A percentile compares a stretch with the other conserved stretches of the same genome.
Evolutionary conservation across 2,329 filamentous ascomycete genomes (phyloP).

Genomic region (Arthroderma uncinatum): DNA sequence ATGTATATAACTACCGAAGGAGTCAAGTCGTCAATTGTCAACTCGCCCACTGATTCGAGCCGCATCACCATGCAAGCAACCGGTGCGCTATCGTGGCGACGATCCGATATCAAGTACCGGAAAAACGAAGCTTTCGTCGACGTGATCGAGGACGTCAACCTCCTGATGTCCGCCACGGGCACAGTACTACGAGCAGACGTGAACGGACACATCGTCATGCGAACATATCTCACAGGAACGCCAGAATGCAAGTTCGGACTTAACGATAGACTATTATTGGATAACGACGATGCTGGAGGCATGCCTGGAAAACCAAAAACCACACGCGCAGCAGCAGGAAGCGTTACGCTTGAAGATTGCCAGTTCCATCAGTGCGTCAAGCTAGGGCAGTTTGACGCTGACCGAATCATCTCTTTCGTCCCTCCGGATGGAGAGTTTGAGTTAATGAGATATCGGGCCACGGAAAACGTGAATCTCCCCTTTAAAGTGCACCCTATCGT

Average conservation of each 20-base stretch:
- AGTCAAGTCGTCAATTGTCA: conserved; percentile 67
- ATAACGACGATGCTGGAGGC: conserved; percentile 54
- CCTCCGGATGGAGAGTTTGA: conserved; percentile 97
- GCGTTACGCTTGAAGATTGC: conserved; percentile 92
- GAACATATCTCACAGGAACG: conserved; percentile 88
- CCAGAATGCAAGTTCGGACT: conserved; percentile 98
- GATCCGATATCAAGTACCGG: conserved; percentile 95
- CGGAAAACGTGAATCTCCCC: conserved; percentile 94
- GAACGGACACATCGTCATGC: conserved; percentile 96
- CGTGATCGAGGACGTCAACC: conserved; percentile 97
- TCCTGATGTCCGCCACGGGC: conserved; percentile 96
- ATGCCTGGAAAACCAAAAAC: conserved; percentile 58
- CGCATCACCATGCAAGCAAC: conserved; percentile 99
- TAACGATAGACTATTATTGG: conserved; percentile 88
- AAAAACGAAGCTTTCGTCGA: conserved; percentile 99
- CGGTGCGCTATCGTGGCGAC: conserved; percentile 89
- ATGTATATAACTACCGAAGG: conserved; percentile 99
- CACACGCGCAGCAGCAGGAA: conserved; percentile 88
- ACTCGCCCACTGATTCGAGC: conserved; percentile 71
- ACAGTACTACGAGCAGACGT: conserved; percentile 92
- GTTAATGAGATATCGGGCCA: conserved; percentile 95
- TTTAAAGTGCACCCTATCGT: conserved; percentile 99
- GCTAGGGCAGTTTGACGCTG: conserved; percentile 89
- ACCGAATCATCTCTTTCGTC: conserved; percentile 93
- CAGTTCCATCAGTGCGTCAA: conserved; percentile 99